These are phyloP conservation scores for Dothideomycetes sp. DNA, from an alignment of 2,329 filamentous ascomycete genomes.

Conservation along the genomic window DNA sequence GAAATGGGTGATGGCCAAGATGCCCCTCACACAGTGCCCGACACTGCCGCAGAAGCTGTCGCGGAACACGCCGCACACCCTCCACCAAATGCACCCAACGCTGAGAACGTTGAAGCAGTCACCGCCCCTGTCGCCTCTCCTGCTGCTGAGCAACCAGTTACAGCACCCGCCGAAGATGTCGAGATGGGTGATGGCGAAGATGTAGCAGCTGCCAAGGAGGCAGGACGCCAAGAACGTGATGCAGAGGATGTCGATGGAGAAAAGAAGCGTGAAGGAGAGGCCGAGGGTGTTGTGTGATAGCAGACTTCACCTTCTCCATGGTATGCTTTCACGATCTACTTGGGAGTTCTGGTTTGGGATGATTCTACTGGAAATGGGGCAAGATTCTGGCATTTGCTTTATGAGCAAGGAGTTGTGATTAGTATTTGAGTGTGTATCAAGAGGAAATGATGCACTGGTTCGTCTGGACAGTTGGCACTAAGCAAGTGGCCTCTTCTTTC, in stretches of 20 bases:
- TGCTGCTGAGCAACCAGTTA: background rate
- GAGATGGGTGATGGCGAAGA: slow-evolving; percentile 20
- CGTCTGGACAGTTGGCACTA: no score
- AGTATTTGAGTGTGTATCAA: no score
- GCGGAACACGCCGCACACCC: slow-evolving; percentile 10
- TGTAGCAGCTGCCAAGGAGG: slow-evolving; percentile 19
- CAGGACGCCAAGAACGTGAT: slow-evolving; percentile 23
- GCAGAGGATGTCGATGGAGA: slow-evolving; percentile 24
- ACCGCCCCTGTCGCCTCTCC: slow-evolving; percentile 4
- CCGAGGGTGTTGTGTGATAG: slow-evolving; percentile 9
- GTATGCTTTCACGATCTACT: no score
- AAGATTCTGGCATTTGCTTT: no score
- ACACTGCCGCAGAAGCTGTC: background rate
- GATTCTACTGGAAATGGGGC: no score
- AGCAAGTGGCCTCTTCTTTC: no score
- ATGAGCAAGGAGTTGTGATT: no score
- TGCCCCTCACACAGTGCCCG: background rate
- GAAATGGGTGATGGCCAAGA: background rate
- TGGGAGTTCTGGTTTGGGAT: no score
- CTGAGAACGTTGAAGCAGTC: slow-evolving; percentile 1
- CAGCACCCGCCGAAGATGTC: slow-evolving; percentile 15
- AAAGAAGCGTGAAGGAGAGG: slow-evolving; percentile 14
- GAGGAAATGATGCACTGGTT: no score
- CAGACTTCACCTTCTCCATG: no score
- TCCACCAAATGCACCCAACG: slow-evolving; percentile 2